Evolutionary conservation across 2,329 filamentous ascomycete genomes (phyloP).

Genomic region (Nemania sp.): DNA sequence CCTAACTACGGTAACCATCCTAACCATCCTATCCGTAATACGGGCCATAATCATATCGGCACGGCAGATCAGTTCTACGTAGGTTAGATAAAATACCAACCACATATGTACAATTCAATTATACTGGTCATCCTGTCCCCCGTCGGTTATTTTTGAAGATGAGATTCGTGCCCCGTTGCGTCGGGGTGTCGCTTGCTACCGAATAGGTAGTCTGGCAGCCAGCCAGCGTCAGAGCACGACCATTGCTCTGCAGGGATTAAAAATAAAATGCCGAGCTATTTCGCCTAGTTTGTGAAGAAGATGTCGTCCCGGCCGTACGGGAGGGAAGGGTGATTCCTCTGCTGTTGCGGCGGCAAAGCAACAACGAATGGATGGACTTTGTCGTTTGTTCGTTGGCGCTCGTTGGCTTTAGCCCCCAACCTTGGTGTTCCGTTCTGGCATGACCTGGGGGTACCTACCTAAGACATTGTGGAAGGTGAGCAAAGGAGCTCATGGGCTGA

Average conservation of each 20-base stretch:
- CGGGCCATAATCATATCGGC: slow-evolving; percentile 11
- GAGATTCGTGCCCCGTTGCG: background rate
- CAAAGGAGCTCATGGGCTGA: too few species aligned
- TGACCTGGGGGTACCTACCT: too few species aligned
- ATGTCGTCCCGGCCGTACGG: background rate
- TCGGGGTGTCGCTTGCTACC: background rate
- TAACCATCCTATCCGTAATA: slow-evolving; percentile 9
- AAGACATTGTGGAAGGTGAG: too few species aligned
- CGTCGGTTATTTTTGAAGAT: background rate
- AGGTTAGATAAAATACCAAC: slow-evolving; percentile 13
- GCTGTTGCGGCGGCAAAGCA: background rate
- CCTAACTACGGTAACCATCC: too few species aligned
- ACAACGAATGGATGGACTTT: background rate
- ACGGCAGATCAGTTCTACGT: slow-evolving; percentile 6
- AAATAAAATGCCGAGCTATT: too few species aligned
- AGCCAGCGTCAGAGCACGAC: too few species aligned
- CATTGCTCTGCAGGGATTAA: too few species aligned
- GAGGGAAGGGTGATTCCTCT: background rate
- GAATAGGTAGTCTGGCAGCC: background rate
- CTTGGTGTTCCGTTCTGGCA: too few species aligned
- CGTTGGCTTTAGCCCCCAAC: too few species aligned
- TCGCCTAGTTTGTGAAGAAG: slow-evolving; percentile 4
- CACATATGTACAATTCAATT: background rate
- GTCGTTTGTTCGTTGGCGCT: too few species aligned
- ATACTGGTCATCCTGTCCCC: background rate